Percentiles rank a stretch among this genome's conserved stretches.
Evolutionary conservation across 179 eudicot genomes (phyloP).

Genomic region (Amaranthus tricolor): DNA sequence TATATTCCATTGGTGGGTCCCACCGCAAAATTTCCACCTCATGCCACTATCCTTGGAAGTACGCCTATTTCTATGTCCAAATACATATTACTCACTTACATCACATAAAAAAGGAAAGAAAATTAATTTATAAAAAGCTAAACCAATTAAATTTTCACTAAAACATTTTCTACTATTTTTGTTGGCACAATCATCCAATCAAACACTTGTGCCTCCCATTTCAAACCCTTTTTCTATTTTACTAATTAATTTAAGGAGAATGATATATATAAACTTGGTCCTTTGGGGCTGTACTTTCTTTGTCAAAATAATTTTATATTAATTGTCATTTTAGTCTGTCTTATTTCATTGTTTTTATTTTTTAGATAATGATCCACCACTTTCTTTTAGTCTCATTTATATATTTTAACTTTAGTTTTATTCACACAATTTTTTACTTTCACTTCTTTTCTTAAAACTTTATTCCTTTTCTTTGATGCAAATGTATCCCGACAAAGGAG

Average conservation of each 20-base stretch:
- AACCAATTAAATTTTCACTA: neutral
- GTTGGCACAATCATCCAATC: constrained; percentile 21
- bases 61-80: constrained; percentile 1
- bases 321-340: too few relatives aligned
- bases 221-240: neutral
- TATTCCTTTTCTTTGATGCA: too few relatives aligned
- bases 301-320: too few relatives aligned
- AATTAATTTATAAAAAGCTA: neutral
- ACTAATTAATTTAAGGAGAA: neutral
- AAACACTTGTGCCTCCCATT: neutral
- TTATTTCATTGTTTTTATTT: too few relatives aligned
- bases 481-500: too few relatives aligned
- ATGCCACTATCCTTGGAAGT: constrained; percentile 19
- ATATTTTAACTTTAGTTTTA: too few relatives aligned
- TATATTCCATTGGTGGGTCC: neutral
- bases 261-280: too few relatives aligned
- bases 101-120: neutral
- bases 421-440: too few relatives aligned
- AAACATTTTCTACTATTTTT: neutral
- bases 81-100: neutral
- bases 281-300: too few relatives aligned
- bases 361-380: too few relatives aligned
- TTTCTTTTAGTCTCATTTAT: too few relatives aligned
- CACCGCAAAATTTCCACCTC: constrained; percentile 12
- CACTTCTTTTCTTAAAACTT: too few relatives aligned